These are phyloP conservation scores for Claviceps lovelessii DNA, from an alignment of 2,329 filamentous ascomycete species.

Conservation along the genomic window DNA sequence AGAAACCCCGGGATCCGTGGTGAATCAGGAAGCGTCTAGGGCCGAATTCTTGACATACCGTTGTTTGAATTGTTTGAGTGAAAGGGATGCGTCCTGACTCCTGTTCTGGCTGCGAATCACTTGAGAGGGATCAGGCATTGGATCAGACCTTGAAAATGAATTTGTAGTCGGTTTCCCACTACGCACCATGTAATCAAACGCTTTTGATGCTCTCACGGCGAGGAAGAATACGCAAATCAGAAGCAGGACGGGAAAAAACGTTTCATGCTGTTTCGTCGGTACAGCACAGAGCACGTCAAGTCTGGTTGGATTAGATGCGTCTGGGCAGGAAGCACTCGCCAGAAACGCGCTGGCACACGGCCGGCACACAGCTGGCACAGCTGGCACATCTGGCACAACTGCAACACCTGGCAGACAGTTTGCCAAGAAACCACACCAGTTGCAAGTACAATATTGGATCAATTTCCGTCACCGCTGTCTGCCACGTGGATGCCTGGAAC, in stretches of 20 bases:
- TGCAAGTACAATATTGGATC: background rate
- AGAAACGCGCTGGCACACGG: background rate
- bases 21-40: background rate
- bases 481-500: conserved; percentile 2
- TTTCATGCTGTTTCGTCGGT: background rate
- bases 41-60: background rate
- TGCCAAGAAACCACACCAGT: conserved; percentile 1
- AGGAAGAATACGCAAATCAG: background rate
- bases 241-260: background rate
- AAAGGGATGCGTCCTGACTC: background rate
- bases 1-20: background rate
- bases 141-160: background rate
- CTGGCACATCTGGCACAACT: background rate
- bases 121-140: background rate
- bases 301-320: background rate
- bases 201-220: background rate
- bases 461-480: conserved; percentile 1
- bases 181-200: background rate
- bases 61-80: background rate
- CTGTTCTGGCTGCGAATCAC: background rate
- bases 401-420: conserved; percentile 1
- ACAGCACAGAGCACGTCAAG: background rate
- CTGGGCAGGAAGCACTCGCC: background rate
- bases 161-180: background rate
- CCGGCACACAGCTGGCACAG: background rate